Percentiles rank a stretch among this genome's conserved stretches.
These are phyloP conservation scores for Euphorbia neoarborescens DNA, from an alignment of 441 rosid species.

Conservation along the genomic window DNA sequence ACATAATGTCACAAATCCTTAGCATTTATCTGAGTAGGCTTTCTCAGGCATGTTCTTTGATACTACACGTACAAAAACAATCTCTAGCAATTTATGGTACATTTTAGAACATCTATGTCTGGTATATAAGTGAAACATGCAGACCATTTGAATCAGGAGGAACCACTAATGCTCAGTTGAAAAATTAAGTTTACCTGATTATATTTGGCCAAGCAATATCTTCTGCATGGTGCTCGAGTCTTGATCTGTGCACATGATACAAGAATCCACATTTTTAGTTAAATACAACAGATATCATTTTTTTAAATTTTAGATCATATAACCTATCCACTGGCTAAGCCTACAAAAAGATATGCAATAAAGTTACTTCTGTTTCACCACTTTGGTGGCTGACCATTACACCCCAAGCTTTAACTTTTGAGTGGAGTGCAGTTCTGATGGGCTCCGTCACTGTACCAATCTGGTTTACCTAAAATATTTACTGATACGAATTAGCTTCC, in stretches of 20 bases:
- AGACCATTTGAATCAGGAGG: not conserved
- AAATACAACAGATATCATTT: not conserved
- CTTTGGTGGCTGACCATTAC: conserved; percentile 96
- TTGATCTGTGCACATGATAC: conserved; percentile 54
- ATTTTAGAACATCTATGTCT: not conserved
- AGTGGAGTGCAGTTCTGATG: conserved; percentile 81
- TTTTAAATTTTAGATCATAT: conserved; percentile 16
- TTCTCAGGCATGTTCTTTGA: not conserved
- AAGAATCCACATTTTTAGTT: not conserved
- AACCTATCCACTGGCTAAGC: conserved; percentile 95
- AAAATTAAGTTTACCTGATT: conserved; percentile 56
- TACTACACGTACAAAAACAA: not conserved
- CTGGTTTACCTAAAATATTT: conserved; percentile 70
- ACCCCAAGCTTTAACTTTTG: conserved; percentile 99
- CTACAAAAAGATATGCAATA: conserved; percentile 89
- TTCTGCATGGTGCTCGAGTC: conserved; percentile 95
- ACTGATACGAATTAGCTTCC: conserved; percentile 9
- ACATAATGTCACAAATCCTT: not conserved
- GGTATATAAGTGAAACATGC: not conserved
- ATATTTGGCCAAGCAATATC: conserved; percentile 90
- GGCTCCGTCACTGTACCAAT: conserved; percentile 91
- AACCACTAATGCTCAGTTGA: not conserved
- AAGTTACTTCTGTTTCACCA: conserved; percentile 95
- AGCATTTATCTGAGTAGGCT: not conserved
- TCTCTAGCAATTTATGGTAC: not conserved